These are phyloP conservation scores for Jackrogersella multiformis DNA, from an alignment of 495 filamentous ascomycete genomes.

Conservation along the genomic window DNA sequence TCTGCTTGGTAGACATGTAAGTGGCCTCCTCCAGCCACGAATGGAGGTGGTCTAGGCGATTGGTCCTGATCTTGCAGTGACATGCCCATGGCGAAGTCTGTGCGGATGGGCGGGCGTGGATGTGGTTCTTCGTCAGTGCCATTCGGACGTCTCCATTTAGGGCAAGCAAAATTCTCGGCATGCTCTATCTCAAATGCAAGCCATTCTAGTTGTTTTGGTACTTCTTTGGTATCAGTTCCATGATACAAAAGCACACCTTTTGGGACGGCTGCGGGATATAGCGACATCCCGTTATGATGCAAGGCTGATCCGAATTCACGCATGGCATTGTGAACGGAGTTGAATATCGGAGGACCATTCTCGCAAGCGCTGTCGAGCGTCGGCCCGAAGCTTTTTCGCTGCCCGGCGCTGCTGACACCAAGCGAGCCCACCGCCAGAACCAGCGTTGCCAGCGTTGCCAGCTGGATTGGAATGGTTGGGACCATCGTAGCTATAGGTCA, in stretches of 20 bases:
- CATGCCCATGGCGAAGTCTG: background rate
- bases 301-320: conserved; percentile 75
- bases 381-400: conserved; percentile 33
- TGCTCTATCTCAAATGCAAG: conserved; percentile 77
- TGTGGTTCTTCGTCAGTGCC: background rate
- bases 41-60: background rate
- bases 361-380: conserved; percentile 44
- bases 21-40: conserved; percentile 52
- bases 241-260: conserved; percentile 70
- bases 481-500: background rate
- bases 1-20: conserved; percentile 64
- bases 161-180: conserved; percentile 64
- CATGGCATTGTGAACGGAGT: conserved; percentile 71
- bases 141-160: conserved; percentile 6
- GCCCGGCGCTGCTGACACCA: background rate
- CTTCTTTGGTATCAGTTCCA: conserved; percentile 53
- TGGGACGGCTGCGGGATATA: conserved; percentile 68
- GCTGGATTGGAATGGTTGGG: background rate
- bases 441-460: conserved; percentile 15
- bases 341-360: conserved; percentile 72
- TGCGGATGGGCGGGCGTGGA: no score
- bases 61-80: background rate
- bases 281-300: conserved; percentile 74
- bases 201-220: conserved; percentile 67
- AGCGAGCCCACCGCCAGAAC: conserved; percentile 5